Percentiles rank a stretch among this genome's conserved stretches.
phyloP scores from a whole-genome alignment of 805 yeast species.

The Barnettozyma botsteinii region DNA sequence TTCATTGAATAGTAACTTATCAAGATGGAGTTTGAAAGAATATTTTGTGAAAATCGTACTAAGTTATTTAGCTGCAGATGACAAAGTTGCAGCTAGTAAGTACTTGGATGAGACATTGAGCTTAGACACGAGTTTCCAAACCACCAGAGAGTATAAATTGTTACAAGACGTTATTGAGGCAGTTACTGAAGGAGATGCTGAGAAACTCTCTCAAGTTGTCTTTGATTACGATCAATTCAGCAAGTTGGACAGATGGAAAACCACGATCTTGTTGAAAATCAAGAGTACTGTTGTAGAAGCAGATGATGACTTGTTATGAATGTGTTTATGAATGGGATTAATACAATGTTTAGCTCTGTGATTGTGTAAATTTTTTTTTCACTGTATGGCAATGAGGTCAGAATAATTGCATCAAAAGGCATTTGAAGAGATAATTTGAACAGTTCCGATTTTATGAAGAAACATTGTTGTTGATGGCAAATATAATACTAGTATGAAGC shows the following conservation, averaged over 20 bases:
- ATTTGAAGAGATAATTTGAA: neutral
- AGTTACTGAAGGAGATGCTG: conserved; percentile 75
- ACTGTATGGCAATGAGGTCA: conserved; percentile 11
- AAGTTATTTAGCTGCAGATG: conserved; percentile 79
- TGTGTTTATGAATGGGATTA: neutral
- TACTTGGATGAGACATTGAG: conserved; percentile 55
- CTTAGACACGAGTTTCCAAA: conserved; percentile 71
- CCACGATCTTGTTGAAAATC: conserved; percentile 73
- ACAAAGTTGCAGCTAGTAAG: conserved; percentile 78
- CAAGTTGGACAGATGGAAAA: conserved; percentile 88
- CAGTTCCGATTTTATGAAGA: too few species aligned
- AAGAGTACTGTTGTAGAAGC: conserved; percentile 67
- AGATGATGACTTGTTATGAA: conserved; percentile 54
- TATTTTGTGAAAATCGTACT: conserved; percentile 80
- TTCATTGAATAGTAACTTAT: conserved; percentile 64
- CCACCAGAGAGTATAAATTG: conserved; percentile 71
- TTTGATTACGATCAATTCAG: conserved; percentile 82
- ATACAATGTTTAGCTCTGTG: too few species aligned
- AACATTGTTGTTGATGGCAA: too few species aligned
- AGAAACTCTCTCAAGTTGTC: conserved; percentile 65
- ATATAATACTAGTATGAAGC: too few species aligned
- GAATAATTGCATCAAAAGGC: conserved; percentile 5
- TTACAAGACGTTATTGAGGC: conserved; percentile 62
- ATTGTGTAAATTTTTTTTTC: neutral
- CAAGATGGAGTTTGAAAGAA: conserved; percentile 91